Evolutionary conservation across 306 rosid genomes (phyloP), one percentile per base, ranked within the genome.

Genomic region (Ormosia emarginata): DNA sequence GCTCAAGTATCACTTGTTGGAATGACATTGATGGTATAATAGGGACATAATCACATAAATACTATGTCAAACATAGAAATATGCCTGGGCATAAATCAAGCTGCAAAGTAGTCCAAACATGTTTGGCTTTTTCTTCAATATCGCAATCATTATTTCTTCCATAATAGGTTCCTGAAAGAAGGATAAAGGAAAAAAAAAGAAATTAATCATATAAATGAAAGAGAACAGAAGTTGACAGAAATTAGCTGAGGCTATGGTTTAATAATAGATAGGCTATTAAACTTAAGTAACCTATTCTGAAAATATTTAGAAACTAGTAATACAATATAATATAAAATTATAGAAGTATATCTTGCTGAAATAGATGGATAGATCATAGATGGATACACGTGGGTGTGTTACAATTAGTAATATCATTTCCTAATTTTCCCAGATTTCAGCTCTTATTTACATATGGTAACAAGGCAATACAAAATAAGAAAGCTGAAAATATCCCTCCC

Each of bases 41-140:
- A 15, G 33, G 14, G 8, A n/a, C 6, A 4, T 46, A 11, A 46
- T 46, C 11, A 46, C 11, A 46, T 39, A 39, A 8, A 57, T 13
- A 57, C 14, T 49, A 53, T 43, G 30, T 39, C 52, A 81, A 56
- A 63, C 52, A 71, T 50, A 58, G 30, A 67, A 74, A 62, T 87
- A 66, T 80, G 83, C 95, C 93, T 89, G 85, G 2, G 89, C 85
- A 75, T 84, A 88, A 62, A 87, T 82, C 90, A 89, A 90, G 81
- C 86, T 50, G 70, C 82, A 74, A 71, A 86, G 77, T 71, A 87
- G 80, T 65, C 83, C 89, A 62, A 89, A 74, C 40, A 79, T 66
- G 79, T 89, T 88, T 11, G 83, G 87, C 5, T 88, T 81, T 66
- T 71, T 69, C 90, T 64, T 85, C 93, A 78, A 86, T 84, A 76